Base-by-base conservation (phyloP, 192 early-diverging fungal genomes). In the Podila epicladia region DNA sequence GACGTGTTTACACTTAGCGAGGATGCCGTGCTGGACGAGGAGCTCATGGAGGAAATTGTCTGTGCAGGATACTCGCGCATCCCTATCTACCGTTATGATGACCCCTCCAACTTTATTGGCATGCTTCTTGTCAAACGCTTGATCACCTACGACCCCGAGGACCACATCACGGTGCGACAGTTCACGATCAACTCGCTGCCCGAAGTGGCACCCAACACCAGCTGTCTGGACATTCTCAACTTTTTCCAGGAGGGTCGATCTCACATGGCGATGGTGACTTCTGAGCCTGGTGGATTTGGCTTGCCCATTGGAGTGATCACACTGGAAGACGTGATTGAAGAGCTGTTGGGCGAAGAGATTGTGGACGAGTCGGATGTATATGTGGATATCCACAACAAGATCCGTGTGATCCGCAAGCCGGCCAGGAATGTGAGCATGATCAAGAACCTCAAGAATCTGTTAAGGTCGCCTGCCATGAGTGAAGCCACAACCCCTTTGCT, bases 331-430 rank as follows among this genome's bases (percentile, higher is more conserved):
- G 92, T 94, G 15, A 91, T 94, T 63, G 93, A 94, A 80, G 93
- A 93, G 82, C 82, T 94, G n/a, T 91, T 94, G 65, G 90, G 92
- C 41, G 93, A 94, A 71, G 93, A 94, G 65, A 94, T 94, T 66
- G 85, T 93, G 51, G 93, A 94, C 73, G 93, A 94, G 74, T 92
- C 93, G 6, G 93, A 93, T 74, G 89, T 87, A 15, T 70, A 70
- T 84, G 68, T 70, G n/a, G 68, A 70, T 62, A 20, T 85, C 22
- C 86, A 78, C 55, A 85, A 86, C 59, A 87, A 87, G 73, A 87
- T 87, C 50, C 82, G 83, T 31, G 86, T 87, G 17, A 73, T 87
- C 20, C 82, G 86, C 35, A 74, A 77, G 48, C 84, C 82, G 9
- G 32, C 28, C 58, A 60, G 48, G 45, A 70, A 33, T 20, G 68